Evolutionary conservation across 2,329 filamentous ascomycete species (phyloP).

Genomic region (Lecanicillium sp.): DNA sequence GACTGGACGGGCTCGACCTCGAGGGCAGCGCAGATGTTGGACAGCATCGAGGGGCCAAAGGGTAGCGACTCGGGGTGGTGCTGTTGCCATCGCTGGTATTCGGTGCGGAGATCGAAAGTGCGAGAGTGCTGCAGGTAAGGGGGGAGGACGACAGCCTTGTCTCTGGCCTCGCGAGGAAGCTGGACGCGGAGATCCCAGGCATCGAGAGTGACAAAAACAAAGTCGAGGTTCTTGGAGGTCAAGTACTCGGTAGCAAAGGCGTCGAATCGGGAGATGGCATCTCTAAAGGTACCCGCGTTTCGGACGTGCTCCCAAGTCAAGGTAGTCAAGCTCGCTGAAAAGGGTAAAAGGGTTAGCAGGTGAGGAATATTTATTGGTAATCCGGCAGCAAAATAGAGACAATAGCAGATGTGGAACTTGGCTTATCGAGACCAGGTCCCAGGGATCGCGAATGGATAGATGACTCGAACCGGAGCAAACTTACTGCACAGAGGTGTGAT

Average conservation of each 20-base stretch:
- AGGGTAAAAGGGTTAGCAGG: slow-evolving; percentile 9
- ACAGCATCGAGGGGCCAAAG: slow-evolving; percentile 89
- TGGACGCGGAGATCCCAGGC: slow-evolving; percentile 98
- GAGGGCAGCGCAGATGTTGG: slow-evolving; percentile 95
- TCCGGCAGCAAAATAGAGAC: too few species aligned
- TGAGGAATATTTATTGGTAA: too few species aligned
- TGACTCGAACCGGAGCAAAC: slow-evolving; percentile 32
- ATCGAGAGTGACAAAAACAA: slow-evolving; percentile 96
- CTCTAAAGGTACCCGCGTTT: slow-evolving; percentile 92
- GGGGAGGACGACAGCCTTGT: slow-evolving; percentile 94
- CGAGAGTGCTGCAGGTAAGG: slow-evolving; percentile 96
- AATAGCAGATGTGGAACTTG: too few species aligned
- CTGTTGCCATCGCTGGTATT: slow-evolving; percentile 98
- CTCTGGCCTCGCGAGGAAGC: slow-evolving; percentile 91
- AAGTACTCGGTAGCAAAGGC: slow-evolving; percentile 88
- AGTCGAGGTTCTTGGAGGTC: slow-evolving; percentile 84
- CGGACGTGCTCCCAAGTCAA: slow-evolving; percentile 98
- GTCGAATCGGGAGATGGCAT: slow-evolving; percentile 93
- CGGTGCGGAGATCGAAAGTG: slow-evolving; percentile 91
- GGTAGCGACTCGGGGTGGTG: slow-evolving; percentile 96
- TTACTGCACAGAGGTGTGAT: slow-evolving; percentile 98
- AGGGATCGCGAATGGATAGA: too few species aligned
- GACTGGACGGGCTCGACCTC: slow-evolving; percentile 97
- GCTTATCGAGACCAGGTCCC: too few species aligned
- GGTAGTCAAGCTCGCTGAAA: slow-evolving; percentile 85